Conservation (phyloP, 116 monocot genomes). For the Posidonia oceanica region DNA sequence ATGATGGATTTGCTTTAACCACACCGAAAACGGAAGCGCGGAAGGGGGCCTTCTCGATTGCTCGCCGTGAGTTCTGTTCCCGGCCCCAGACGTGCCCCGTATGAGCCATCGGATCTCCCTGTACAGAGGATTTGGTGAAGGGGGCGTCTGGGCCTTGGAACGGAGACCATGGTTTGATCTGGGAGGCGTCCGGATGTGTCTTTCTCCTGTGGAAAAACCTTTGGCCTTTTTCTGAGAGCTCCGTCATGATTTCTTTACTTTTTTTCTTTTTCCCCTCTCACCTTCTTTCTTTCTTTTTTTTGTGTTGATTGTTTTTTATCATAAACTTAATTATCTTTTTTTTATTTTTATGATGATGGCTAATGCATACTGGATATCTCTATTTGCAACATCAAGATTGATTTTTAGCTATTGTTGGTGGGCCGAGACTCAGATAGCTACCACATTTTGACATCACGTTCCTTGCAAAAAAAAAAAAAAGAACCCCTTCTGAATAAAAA, state of each 20-base stretch:
- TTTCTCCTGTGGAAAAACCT: slow-evolving; percentile 1
- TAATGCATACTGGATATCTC: too few species aligned
- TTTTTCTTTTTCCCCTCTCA: too few species aligned
- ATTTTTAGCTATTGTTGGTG: too few species aligned
- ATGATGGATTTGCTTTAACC: slow-evolving; percentile 8
- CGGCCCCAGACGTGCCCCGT: neutral
- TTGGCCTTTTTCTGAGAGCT: slow-evolving; percentile 3
- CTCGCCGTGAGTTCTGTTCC: neutral
- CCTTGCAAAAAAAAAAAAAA: too few species aligned
- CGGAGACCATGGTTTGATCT: neutral
- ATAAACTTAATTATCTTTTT: too few species aligned
- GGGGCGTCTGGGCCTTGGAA: neutral
- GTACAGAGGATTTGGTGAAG: neutral
- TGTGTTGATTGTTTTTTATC: too few species aligned
- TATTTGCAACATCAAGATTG: too few species aligned
- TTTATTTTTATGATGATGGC: too few species aligned
- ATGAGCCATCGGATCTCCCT: neutral
- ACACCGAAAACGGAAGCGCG: neutral
- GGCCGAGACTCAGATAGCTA: too few species aligned
- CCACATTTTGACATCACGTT: too few species aligned
- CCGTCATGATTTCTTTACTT: neutral
- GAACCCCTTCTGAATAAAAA: too few species aligned
- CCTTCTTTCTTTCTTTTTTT: too few species aligned
- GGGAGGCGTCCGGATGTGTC: neutral
- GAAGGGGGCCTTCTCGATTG: neutral